phyloP scores from a whole-genome alignment of 2,329 filamentous ascomycete genomes.

The Capronia coronata region DNA sequence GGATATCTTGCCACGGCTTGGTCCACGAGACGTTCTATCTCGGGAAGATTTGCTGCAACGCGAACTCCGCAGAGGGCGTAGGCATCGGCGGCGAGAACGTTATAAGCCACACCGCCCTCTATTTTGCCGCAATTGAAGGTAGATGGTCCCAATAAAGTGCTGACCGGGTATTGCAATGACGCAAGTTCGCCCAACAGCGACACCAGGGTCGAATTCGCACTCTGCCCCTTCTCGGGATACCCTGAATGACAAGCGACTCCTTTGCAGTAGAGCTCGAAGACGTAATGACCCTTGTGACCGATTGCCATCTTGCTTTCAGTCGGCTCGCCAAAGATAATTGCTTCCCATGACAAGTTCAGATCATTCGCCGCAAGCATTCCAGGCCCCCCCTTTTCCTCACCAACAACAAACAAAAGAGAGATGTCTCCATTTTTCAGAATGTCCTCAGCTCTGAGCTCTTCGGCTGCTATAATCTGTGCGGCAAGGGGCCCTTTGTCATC shows the following conservation, averaged over 20 bases:
- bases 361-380: conserved; percentile 50
- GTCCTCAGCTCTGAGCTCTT: conserved; percentile 45
- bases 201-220: conserved; percentile 33
- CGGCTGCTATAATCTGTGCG: conserved; percentile 64
- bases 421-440: conserved; percentile 46
- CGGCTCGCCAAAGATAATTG: conserved; percentile 50
- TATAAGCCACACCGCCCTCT: conserved; percentile 37
- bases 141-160: conserved; percentile 36
- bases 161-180: conserved; percentile 32
- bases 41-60: conserved; percentile 34
- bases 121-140: conserved; percentile 40
- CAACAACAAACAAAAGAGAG: conserved; percentile 57
- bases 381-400: conserved; percentile 51
- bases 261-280: conserved; percentile 32
- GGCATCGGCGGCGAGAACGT: conserved; percentile 37
- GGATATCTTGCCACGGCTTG: conserved; percentile 33
- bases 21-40: conserved; percentile 33
- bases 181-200: conserved; percentile 33
- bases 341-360: conserved; percentile 39
- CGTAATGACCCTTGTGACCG: conserved; percentile 47
- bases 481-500: conserved; percentile 59
- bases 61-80: conserved; percentile 39
- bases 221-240: conserved; percentile 31
- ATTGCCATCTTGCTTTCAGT: conserved; percentile 49
- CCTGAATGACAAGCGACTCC: conserved; percentile 35